Evolutionary conservation across 2,329 filamentous ascomycete species (phyloP).

Genomic region (Fusarium agapanthi): DNA sequence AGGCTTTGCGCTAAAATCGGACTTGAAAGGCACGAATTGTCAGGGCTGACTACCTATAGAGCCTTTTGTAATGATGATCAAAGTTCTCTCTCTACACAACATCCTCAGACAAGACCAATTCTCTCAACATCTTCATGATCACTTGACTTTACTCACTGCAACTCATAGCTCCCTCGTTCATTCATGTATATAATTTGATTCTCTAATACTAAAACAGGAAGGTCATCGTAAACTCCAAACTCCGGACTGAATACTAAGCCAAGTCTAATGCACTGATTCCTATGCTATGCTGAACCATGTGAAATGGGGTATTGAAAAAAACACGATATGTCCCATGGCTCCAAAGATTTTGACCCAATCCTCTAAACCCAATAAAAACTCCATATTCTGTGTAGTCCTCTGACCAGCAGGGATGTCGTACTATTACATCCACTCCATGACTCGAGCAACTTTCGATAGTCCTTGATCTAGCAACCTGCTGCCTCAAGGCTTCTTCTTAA

Average conservation of each 20-base stretch:
- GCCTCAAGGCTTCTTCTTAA: conserved; percentile 6
- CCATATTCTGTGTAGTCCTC: neutral
- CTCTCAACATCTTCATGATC: neutral
- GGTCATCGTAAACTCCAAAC: neutral
- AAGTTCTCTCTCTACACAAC: neutral
- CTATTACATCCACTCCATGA: neutral
- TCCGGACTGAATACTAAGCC: neutral
- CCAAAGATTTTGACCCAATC: neutral
- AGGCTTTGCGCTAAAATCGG: no score
- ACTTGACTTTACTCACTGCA: neutral
- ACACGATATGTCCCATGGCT: neutral
- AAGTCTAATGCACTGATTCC: conserved; percentile 14
- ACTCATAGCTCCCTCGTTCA: neutral
- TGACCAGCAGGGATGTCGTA: conserved; percentile 18
- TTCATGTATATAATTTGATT: neutral
- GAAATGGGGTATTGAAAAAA: conserved; percentile 14
- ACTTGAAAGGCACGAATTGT: no score
- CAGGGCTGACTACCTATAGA: no score
- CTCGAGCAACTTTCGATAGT: neutral
- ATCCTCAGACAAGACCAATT: neutral
- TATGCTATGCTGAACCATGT: conserved; percentile 18
- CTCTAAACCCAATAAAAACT: neutral
- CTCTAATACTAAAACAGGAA: conserved; percentile 6
- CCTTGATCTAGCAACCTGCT: neutral
- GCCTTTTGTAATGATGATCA: neutral